Percentiles rank a stretch among this genome's conserved stretches.
These are phyloP conservation scores for Xylaria nigripes DNA, from an alignment of 495 filamentous ascomycete genomes.

Conservation along the genomic window DNA sequence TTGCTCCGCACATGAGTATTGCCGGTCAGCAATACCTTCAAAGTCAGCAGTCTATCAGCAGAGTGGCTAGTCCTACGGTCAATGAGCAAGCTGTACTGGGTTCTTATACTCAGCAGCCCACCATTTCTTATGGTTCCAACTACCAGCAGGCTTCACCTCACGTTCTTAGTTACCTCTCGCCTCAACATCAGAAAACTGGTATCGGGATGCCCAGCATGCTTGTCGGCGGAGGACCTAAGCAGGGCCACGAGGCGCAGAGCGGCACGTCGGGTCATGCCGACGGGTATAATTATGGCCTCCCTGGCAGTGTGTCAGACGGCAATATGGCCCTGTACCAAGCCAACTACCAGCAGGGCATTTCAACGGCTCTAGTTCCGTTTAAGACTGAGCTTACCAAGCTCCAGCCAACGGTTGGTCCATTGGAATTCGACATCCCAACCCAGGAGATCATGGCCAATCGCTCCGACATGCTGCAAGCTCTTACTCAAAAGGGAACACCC, in stretches of 20 bases:
- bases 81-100: neutral
- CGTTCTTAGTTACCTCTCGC: neutral
- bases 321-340: neutral
- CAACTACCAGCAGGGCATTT: neutral
- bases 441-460: neutral
- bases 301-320: neutral
- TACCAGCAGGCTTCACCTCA: neutral
- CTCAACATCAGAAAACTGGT: neutral
- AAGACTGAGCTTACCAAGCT: neutral
- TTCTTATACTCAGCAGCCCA: neutral
- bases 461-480: neutral
- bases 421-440: neutral
- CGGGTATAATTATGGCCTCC: neutral
- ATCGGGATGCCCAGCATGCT: neutral
- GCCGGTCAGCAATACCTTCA: too few species aligned
- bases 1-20: too few species aligned
- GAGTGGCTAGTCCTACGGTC: neutral
- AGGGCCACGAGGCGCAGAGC: neutral
- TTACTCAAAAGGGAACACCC: neutral
- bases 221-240: neutral
- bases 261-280: neutral
- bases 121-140: neutral
- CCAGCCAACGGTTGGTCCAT: neutral
- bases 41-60: neutral
- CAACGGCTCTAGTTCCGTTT: neutral